phyloP scores from a whole-genome alignment of 768 basidiomycete genomes.

The Tricholoma terreum region DNA sequence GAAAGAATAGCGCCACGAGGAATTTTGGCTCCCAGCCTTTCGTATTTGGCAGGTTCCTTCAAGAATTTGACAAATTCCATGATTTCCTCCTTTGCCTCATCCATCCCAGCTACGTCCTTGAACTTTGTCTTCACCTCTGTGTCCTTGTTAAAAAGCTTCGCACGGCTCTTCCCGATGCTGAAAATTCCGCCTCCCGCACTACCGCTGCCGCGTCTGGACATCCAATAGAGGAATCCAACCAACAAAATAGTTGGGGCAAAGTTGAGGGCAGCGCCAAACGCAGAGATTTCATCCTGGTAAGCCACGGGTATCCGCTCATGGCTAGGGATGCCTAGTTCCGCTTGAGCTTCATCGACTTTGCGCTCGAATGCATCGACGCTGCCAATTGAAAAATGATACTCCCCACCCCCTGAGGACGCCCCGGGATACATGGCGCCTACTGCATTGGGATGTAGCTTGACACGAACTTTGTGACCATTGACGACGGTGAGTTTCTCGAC shows the following conservation, averaged over 20 bases:
- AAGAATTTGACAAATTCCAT: constrained; percentile 99
- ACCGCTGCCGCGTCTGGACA: constrained; percentile 68
- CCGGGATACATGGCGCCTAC: constrained; percentile 74
- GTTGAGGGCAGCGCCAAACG: constrained; percentile 75
- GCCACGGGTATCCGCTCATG: constrained; percentile 95
- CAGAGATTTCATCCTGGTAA: constrained; percentile 92
- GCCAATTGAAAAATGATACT: constrained; percentile 95
- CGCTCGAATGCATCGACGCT: constrained; percentile 96
- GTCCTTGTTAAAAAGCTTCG: constrained; percentile 96
- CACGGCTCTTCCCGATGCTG: constrained; percentile 93
- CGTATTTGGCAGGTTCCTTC: constrained; percentile 92
- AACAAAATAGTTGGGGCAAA: constrained; percentile 95
- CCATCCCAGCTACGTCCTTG: constrained; percentile 98
- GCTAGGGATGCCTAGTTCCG: constrained; percentile 87
- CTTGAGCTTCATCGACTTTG: constrained; percentile 90
- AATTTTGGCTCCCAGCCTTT: constrained; percentile 96
- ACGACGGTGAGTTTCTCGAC: constrained; percentile 93
- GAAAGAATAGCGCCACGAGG: constrained; percentile 93
- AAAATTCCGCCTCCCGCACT: constrained; percentile 88
- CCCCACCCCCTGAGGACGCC: constrained; percentile 47
- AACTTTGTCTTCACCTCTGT: constrained; percentile 92
- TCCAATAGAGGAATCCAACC: constrained; percentile 85
- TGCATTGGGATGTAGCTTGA: constrained; percentile 90
- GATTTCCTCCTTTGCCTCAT: constrained; percentile 99
- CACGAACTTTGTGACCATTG: constrained; percentile 86